Conservation (phyloP, 257 asterid species). For the Eucommia ulmoides region DNA sequence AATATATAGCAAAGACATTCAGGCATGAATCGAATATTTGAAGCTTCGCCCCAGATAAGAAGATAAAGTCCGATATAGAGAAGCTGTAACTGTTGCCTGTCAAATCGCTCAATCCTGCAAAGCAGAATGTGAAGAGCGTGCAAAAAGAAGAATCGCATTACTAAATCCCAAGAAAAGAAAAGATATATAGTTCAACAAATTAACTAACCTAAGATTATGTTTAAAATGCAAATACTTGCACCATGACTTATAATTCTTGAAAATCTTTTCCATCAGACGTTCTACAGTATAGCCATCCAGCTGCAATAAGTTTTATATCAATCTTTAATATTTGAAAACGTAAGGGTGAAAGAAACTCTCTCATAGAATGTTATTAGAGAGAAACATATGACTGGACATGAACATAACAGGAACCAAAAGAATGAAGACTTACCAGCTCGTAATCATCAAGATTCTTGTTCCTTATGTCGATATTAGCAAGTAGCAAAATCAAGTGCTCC, state of each 20-base stretch:
- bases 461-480: slow-evolving; percentile 87
- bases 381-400: too few relatives aligned
- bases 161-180: neutral
- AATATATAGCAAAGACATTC: slow-evolving; percentile 95
- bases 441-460: slow-evolving; percentile 42
- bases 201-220: slow-evolving; percentile 64
- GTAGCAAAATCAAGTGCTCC: slow-evolving; percentile 89
- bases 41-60: too few relatives aligned
- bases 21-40: too few relatives aligned
- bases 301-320: slow-evolving; percentile 27
- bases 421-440: slow-evolving; percentile 33
- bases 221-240: slow-evolving; percentile 64
- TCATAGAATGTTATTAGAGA: neutral
- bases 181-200: neutral
- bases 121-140: too few relatives aligned
- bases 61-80: too few relatives aligned
- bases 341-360: neutral
- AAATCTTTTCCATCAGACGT: slow-evolving; percentile 55
- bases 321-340: slow-evolving; percentile 3
- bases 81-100: too few relatives aligned
- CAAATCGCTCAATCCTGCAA: too few relatives aligned
- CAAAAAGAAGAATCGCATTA: neutral
- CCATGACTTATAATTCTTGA: slow-evolving; percentile 86
- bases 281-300: slow-evolving; percentile 49
- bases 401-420: too few relatives aligned